These are phyloP conservation scores for Boletellus deceptivus DNA, from an alignment of 1,284 basidiomycete species.

Conservation along the genomic window DNA sequence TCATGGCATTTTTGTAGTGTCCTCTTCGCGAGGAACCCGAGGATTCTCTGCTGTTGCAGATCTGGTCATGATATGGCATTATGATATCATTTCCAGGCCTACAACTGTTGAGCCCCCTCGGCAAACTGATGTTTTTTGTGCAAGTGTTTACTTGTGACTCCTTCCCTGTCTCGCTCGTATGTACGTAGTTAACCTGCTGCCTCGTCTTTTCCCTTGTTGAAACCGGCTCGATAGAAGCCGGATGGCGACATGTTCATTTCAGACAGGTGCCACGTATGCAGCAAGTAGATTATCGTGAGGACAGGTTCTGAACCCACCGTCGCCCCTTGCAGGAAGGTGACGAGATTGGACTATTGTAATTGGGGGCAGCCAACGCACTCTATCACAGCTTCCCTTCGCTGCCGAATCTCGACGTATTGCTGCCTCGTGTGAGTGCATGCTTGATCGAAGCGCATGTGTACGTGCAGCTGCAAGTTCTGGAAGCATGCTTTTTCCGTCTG, in stretches of 20 bases:
- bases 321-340: constrained; percentile 1
- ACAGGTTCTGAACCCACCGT: too few species aligned
- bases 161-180: too few species aligned
- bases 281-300: too few species aligned
- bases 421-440: constrained; percentile 14
- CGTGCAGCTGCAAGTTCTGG: constrained; percentile 4
- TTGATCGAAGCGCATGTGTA: constrained; percentile 10
- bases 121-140: neutral
- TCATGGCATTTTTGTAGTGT: constrained; percentile 26
- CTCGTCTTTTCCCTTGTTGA: too few species aligned
- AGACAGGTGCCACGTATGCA: too few species aligned
- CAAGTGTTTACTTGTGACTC: too few species aligned
- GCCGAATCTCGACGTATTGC: constrained; percentile 6
- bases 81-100: constrained; percentile 1
- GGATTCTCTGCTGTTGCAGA: constrained; percentile 2
- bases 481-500: neutral
- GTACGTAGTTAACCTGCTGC: too few species aligned
- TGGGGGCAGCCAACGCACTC: neutral
- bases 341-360: neutral
- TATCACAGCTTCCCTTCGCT: constrained; percentile 14
- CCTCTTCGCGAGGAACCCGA: constrained; percentile 15
- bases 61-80: neutral
- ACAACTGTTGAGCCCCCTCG: neutral
- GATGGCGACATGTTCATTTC: too few species aligned
- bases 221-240: too few species aligned